phyloP scores from a whole-genome alignment of 768 basidiomycete genomes.

The Podaxis rugospora region DNA sequence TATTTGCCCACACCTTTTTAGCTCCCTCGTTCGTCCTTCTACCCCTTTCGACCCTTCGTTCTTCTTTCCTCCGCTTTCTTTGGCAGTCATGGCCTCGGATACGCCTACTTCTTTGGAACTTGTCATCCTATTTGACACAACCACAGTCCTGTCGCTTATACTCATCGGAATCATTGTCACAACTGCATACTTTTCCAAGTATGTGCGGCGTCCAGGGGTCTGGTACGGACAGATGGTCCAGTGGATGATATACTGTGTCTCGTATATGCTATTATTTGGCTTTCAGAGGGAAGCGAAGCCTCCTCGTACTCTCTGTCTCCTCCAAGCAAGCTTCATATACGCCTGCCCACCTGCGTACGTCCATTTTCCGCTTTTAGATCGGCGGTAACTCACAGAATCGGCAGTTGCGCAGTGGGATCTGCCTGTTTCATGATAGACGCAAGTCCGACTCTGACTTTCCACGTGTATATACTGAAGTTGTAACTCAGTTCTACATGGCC shows the following conservation, averaged over 20 bases:
- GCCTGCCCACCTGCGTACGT: constrained; percentile 10
- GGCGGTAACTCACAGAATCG: background rate
- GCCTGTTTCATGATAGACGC: constrained; percentile 9
- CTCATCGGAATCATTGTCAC: background rate
- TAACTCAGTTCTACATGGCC: constrained; percentile 5
- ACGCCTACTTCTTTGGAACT: background rate
- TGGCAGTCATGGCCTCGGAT: background rate
- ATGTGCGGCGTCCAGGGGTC: background rate
- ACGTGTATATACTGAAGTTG: background rate
- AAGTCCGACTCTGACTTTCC: background rate
- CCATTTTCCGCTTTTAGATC: background rate
- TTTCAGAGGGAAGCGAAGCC: background rate
- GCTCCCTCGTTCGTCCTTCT: no score
- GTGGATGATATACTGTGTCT: constrained; percentile 9
- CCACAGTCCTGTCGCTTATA: constrained; percentile 3
- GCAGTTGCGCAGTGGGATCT: constrained; percentile 7
- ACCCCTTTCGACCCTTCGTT: background rate
- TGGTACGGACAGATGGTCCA: constrained; percentile 11
- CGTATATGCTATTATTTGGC: constrained; percentile 7
- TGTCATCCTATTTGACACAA: constrained; percentile 1
- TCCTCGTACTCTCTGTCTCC: background rate
- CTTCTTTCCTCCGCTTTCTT: background rate
- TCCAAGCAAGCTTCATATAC: constrained; percentile 9
- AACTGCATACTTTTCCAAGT: constrained; percentile 4
- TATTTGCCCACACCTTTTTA: background rate